phyloP scores from a whole-genome alignment of 345 rosid genomes.

The Boechera stricta region DNA sequence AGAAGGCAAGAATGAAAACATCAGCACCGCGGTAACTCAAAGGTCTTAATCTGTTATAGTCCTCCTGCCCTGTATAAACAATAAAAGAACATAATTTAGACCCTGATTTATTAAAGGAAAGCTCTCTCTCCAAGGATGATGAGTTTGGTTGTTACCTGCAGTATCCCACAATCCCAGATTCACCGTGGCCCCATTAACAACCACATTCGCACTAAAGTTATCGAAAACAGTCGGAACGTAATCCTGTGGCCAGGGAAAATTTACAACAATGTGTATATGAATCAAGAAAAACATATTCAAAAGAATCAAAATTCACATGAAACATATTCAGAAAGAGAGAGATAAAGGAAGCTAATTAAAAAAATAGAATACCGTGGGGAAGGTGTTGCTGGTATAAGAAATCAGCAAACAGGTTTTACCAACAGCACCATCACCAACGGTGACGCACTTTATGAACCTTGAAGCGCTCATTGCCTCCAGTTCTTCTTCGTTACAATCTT shows the following conservation, averaged over 20 bases:
- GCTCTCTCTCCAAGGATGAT: not conserved
- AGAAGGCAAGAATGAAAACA: slow-evolving; percentile 90
- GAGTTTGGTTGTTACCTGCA: slow-evolving; percentile 58
- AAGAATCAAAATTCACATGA: not conserved
- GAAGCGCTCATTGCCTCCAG: slow-evolving; percentile 44
- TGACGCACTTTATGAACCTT: slow-evolving; percentile 43
- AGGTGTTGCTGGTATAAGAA: slow-evolving; percentile 45
- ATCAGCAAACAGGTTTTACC: slow-evolving; percentile 45
- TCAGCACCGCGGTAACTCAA: slow-evolving; percentile 96
- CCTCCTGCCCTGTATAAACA: slow-evolving; percentile 79
- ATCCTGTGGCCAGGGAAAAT: slow-evolving; percentile 56
- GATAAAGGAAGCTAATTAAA: not conserved
- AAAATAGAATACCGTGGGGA: slow-evolving; percentile 30
- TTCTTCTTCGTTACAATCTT: not conserved
- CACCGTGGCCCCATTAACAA: slow-evolving; percentile 80
- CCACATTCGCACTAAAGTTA: slow-evolving; percentile 94
- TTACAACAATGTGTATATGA: not conserved
- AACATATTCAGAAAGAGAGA: not conserved
- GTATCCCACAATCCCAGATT: slow-evolving; percentile 98
- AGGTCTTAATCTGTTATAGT: slow-evolving; percentile 87
- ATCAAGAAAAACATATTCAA: not conserved
- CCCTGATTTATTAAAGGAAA: not conserved
- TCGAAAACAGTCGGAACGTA: slow-evolving; percentile 93
- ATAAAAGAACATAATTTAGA: not conserved
- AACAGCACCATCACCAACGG: slow-evolving; percentile 50